A percentile compares a stretch with the other conserved stretches of the same genome.
These are phyloP conservation scores for Aspergillus funiculosus DNA, from an alignment of 495 filamentous ascomycete species.

Conservation along the genomic window DNA sequence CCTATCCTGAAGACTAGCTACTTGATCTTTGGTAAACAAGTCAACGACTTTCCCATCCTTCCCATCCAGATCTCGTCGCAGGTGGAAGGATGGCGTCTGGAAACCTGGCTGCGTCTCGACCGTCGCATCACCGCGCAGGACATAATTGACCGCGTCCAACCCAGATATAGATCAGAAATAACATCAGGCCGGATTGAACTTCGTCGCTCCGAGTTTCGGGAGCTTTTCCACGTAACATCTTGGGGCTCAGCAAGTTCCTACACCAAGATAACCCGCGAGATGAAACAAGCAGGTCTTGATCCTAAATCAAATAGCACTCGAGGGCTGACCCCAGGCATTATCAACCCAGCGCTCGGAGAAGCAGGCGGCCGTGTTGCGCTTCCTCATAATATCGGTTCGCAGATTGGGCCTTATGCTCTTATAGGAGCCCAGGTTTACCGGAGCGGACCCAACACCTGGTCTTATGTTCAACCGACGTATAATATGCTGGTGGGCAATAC, in stretches of 20 bases:
- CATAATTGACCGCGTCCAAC: constrained; percentile 23
- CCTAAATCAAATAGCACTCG: constrained; percentile 13
- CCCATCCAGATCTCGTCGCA: constrained; percentile 18
- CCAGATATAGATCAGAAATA: constrained; percentile 2
- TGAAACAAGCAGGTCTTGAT: constrained; percentile 7
- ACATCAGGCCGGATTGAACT: neutral
- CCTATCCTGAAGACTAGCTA: constrained; percentile 1
- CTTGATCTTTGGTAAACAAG: constrained; percentile 11
- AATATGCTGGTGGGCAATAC: no score
- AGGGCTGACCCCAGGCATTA: constrained; percentile 15
- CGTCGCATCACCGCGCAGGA: constrained; percentile 17
- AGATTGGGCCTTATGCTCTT: no score
- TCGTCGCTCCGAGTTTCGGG: constrained; percentile 12
- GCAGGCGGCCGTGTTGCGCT: constrained; percentile 10
- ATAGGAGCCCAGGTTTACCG: no score
- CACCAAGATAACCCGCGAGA: neutral
- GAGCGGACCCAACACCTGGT: no score
- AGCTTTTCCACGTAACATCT: constrained; percentile 8
- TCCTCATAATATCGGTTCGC: neutral
- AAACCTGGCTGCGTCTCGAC: constrained; percentile 23
- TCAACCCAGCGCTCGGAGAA: constrained; percentile 9
- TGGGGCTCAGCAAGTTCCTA: constrained; percentile 9
- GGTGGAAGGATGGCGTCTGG: constrained; percentile 21
- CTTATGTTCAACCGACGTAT: no score
- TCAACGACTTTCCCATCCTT: constrained; percentile 11